Conservation (phyloP, 176 grass and related monocot species). For the Paspalum notatum region DNA sequence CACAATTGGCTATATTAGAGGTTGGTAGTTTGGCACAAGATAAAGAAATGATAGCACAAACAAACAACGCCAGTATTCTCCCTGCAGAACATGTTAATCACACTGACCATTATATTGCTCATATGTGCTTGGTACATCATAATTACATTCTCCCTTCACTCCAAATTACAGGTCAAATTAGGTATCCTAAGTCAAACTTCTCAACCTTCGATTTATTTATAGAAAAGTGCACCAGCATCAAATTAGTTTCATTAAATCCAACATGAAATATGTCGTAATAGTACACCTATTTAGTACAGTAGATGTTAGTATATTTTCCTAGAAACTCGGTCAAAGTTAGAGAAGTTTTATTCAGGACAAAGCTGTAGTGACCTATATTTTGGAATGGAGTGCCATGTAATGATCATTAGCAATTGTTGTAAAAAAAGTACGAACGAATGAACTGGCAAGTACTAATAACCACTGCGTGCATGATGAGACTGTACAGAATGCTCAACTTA, state of each 20-base stretch:
- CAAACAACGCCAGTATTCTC: conserved; percentile 3
- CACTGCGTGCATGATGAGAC: neutral
- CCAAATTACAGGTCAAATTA: no score
- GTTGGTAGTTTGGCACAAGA: neutral
- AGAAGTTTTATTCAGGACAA: no score
- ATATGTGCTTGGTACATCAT: conserved; percentile 7
- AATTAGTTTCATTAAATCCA: no score
- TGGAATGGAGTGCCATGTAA: no score
- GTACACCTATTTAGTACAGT: no score
- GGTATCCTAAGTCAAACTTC: no score
- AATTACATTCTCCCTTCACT: neutral
- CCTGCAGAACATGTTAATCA: neutral
- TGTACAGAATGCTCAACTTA: neutral
- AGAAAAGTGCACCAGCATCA: no score
- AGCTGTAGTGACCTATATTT: no score
- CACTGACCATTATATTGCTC: conserved; percentile 14
- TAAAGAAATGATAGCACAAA: conserved; percentile 5
- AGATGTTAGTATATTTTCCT: no score
- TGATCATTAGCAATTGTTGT: neutral
- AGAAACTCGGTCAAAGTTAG: no score
- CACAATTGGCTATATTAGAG: conserved; percentile 33
- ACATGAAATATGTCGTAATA: no score
- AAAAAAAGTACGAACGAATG: neutral
- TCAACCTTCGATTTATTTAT: no score
- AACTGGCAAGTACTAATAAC: neutral